Conservation (phyloP, 345 rosid genomes). For the Cardamine resedifolia region DNA sequence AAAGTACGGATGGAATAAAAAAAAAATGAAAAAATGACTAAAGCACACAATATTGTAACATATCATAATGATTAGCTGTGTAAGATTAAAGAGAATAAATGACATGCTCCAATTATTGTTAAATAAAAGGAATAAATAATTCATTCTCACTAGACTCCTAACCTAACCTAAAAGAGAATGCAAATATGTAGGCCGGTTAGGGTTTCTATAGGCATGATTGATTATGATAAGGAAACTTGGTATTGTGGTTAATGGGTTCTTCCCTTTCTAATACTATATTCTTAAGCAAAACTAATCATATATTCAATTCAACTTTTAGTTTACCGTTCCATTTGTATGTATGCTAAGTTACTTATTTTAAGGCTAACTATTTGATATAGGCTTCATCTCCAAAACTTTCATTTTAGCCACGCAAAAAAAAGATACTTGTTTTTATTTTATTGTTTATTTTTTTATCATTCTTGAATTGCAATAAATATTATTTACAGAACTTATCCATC, state of each 20-base stretch:
- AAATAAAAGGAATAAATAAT: constrained; percentile 19
- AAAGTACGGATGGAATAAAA: constrained; percentile 12
- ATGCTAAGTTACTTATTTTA: background rate
- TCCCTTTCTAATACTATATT: constrained; percentile 4
- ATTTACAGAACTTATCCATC: background rate
- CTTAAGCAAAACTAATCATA: background rate
- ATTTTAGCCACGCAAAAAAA: background rate
- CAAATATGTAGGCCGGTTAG: constrained; percentile 44
- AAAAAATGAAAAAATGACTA: constrained; percentile 10
- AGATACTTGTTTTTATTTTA: no score
- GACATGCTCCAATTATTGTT: constrained; percentile 47
- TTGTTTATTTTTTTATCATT: no score
- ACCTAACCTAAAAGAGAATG: constrained; percentile 45
- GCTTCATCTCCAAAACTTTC: background rate
- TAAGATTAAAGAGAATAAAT: constrained; percentile 32
- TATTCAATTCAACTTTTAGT: background rate
- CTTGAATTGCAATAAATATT: background rate
- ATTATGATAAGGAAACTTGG: constrained; percentile 42
- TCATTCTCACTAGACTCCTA: constrained; percentile 38
- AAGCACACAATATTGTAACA: constrained; percentile 30
- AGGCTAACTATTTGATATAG: background rate
- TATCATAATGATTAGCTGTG: constrained; percentile 30
- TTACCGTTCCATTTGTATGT: background rate
- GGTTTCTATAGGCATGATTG: constrained; percentile 47
- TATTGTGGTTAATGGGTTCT: constrained; percentile 21